Base-by-base conservation (phyloP, 345 rosid genomes). In the Dipteronia dyeriana region DNA sequence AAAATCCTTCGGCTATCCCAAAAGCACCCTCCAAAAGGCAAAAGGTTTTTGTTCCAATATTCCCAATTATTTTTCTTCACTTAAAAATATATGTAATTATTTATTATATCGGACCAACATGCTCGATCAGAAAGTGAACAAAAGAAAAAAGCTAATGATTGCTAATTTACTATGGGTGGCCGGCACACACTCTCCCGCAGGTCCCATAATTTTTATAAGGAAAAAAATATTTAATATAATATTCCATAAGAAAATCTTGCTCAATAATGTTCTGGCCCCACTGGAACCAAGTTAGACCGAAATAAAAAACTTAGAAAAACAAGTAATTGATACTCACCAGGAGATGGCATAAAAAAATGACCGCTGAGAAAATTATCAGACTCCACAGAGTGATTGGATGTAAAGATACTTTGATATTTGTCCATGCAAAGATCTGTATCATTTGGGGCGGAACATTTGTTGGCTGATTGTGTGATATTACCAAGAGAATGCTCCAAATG, bases 311-410 rank as follows among this genome's bases (percentile, higher is more conserved):
- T 31, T 16, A 51, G 5, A 17, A 22, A 20, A 22, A 34, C n/a
- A 60, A 34, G 16, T 72, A 34, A 67, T 47, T 60, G 17, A 67
- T 9, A 79, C 86, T 81, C 76, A 88, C 91, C 88, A 53, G 90
- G 78, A 76, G 89, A 79, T 49, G 82, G 51, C 51, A 82, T 38
- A 57, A 54, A 59, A 64, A 80, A 66, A 69, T 76, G 70, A 68
- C 75, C 49, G 59, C 77, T 41, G 16, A 68, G 61, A 73, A 82
- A 78, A 68, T 74, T 71, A 71, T 74, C 81, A 31, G 77, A 62
- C 73, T 85, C 90, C 26, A 75, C 74, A 59, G 77, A 54, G 72
- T 25, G 81, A 38, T 76, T 78, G 12, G 85, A 56, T 31, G 82
- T 78, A 69, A 74, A 79, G 81, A 85, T 77, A 77, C 79, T 83